phyloP scores from a whole-genome alignment of 2,329 filamentous ascomycete genomes.

The Macrophomina phaseolina region DNA sequence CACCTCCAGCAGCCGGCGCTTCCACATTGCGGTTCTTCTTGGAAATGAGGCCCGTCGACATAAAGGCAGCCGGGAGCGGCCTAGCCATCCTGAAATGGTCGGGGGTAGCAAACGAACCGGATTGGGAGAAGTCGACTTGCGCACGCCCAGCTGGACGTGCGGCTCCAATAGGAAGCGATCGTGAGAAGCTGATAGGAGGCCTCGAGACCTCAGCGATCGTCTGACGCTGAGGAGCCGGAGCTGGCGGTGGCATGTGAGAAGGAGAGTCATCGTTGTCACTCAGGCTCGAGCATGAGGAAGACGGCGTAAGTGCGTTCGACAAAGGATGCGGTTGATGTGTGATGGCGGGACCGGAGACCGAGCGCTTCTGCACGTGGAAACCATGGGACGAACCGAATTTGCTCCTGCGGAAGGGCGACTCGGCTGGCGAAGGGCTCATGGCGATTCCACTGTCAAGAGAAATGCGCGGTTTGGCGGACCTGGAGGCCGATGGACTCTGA shows the following conservation, averaged over 20 bases:
- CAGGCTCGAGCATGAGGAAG: constrained; percentile 80
- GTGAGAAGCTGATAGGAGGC: constrained; percentile 62
- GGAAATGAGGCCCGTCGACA: constrained; percentile 91
- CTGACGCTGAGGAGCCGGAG: constrained; percentile 37
- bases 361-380: constrained; percentile 33
- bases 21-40: constrained; percentile 87
- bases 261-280: constrained; percentile 68
- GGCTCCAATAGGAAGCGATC: constrained; percentile 74
- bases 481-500: constrained; percentile 60
- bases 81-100: constrained; percentile 77
- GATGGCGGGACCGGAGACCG: constrained; percentile 31
- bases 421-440: constrained; percentile 68
- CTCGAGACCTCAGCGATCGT: constrained; percentile 34
- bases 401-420: constrained; percentile 58
- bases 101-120: constrained; percentile 72
- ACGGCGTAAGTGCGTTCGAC: constrained; percentile 84
- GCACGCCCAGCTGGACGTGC: constrained; percentile 54
- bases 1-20: constrained; percentile 59
- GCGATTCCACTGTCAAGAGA: constrained; percentile 81
- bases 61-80: constrained; percentile 82
- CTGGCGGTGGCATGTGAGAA: constrained; percentile 61
- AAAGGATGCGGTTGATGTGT: constrained; percentile 71
- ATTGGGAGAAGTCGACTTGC: constrained; percentile 56
- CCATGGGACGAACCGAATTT: constrained; percentile 38
- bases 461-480: constrained; percentile 68